Conservation (phyloP, 148 eudicot genomes). For the Agrostemma githago region DNA sequence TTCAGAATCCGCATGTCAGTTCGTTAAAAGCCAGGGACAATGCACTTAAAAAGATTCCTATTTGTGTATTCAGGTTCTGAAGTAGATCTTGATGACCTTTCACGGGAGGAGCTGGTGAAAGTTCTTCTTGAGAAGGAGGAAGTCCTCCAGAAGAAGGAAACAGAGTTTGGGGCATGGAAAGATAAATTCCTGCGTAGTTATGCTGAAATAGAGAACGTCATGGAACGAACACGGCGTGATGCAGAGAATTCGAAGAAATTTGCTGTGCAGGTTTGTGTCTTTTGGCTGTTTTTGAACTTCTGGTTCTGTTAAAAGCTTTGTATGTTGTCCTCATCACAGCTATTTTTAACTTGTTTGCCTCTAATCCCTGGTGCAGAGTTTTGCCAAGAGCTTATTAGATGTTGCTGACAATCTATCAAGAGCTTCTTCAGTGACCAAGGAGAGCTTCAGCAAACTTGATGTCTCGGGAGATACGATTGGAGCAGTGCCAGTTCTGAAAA, state of each 20-base stretch:
- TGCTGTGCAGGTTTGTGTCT: constrained; percentile 74
- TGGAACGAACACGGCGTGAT: constrained; percentile 75
- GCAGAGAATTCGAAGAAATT: constrained; percentile 81
- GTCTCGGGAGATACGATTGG: constrained; percentile 59
- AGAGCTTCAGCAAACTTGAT: constrained; percentile 69
- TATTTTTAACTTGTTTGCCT: not conserved
- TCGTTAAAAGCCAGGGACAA: constrained; percentile 30
- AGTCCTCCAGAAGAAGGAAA: constrained; percentile 44
- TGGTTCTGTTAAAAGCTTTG: not conserved
- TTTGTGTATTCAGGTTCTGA: constrained; percentile 57
- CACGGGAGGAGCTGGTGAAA: constrained; percentile 70
- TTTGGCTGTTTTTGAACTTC: not conserved
- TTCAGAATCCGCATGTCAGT: constrained; percentile 20
- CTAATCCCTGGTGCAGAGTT: constrained; percentile 49
- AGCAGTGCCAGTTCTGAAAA: constrained; percentile 76
- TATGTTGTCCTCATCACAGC: not conserved
- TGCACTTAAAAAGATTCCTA: constrained; percentile 41
- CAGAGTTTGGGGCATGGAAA: constrained; percentile 54
- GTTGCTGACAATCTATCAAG: constrained; percentile 91
- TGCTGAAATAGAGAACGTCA: constrained; percentile 89
- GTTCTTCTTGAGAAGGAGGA: constrained; percentile 63
- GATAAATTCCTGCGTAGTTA: constrained; percentile 66
- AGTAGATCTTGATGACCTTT: constrained; percentile 44
- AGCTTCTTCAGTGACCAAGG: constrained; percentile 76
- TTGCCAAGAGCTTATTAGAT: constrained; percentile 84